Conservation (phyloP, 371 early-diverging fungal genomes). For the Apophysomyces trapeziformis region DNA sequence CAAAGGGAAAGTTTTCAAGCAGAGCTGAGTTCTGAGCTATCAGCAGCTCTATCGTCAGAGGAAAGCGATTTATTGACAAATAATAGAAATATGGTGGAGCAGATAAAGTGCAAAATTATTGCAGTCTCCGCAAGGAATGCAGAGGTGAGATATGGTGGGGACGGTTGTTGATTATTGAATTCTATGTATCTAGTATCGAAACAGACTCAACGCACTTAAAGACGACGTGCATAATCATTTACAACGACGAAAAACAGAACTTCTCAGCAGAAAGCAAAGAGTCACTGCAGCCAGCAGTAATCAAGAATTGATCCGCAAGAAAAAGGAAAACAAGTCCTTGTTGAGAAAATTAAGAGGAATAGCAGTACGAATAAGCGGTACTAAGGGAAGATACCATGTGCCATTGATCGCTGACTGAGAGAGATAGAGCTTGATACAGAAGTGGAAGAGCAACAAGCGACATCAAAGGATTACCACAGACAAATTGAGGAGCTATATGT, state of each 20-base stretch:
- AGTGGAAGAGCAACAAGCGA: constrained; percentile 41
- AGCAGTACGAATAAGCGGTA: constrained; percentile 36
- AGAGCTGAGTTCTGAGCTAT: constrained; percentile 64
- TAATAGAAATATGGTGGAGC: constrained; percentile 57
- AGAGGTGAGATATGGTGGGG: constrained; percentile 26
- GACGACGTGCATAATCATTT: constrained; percentile 72
- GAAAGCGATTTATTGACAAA: constrained; percentile 62
- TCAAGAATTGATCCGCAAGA: constrained; percentile 46
- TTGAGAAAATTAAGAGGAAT: constrained; percentile 40
- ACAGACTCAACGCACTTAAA: constrained; percentile 70
- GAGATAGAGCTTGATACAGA: constrained; percentile 41
- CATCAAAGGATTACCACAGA: constrained; percentile 37
- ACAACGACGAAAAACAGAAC: constrained; percentile 61
- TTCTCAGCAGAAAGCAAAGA: constrained; percentile 59
- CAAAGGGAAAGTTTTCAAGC: constrained; percentile 60
- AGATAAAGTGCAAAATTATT: constrained; percentile 48
- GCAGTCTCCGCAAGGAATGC: constrained; percentile 46
- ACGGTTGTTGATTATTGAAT: not conserved
- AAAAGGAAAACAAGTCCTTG: constrained; percentile 59
- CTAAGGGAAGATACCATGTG: not conserved
- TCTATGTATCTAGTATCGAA: constrained; percentile 54
- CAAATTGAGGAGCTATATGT: constrained; percentile 63
- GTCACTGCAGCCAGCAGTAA: constrained; percentile 34
- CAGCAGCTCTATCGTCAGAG: constrained; percentile 51
- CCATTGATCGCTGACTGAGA: not conserved